Percentiles rank a stretch among this genome's conserved stretches.
Evolutionary conservation across 768 basidiomycete species (phyloP).

Genomic region (Atractiella rhizophila): DNA sequence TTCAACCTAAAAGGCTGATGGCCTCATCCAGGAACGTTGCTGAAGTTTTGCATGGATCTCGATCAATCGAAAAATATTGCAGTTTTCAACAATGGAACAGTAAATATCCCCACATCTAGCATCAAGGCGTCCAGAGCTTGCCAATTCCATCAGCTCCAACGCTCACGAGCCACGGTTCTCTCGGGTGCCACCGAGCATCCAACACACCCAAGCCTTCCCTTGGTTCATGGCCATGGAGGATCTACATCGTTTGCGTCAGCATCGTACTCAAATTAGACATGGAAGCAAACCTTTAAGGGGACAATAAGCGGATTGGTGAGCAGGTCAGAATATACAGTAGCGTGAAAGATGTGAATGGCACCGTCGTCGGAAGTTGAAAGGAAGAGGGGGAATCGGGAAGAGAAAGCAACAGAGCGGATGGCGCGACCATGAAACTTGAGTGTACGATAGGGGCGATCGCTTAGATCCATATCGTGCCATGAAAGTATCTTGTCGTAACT

Average conservation of each 20-base stretch:
- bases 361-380: slow-evolving; percentile 93
- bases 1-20: no score
- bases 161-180: slow-evolving; percentile 76
- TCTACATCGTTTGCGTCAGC: no score
- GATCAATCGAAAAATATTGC: no score
- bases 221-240: slow-evolving; percentile 63
- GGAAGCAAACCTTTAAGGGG: slow-evolving; percentile 92
- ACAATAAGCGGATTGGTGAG: slow-evolving; percentile 96
- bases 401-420: slow-evolving; percentile 76
- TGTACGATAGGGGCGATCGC: slow-evolving; percentile 88
- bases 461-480: slow-evolving; percentile 96
- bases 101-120: no score
- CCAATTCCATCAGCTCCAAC: slow-evolving; percentile 78
- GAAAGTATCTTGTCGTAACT: slow-evolving; percentile 92
- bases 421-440: slow-evolving; percentile 78
- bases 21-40: no score
- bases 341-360: slow-evolving; percentile 87
- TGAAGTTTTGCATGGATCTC: no score
- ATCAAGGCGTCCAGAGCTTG: slow-evolving; percentile 36
- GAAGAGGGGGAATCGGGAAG: slow-evolving; percentile 81
- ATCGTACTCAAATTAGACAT: no score
- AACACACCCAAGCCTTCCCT: slow-evolving; percentile 72
- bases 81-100: no score
- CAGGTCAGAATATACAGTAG: slow-evolving; percentile 75
- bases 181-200: slow-evolving; percentile 63